phyloP scores from a whole-genome alignment of 1,284 basidiomycete species.

The Pisolithus thermaeus region DNA sequence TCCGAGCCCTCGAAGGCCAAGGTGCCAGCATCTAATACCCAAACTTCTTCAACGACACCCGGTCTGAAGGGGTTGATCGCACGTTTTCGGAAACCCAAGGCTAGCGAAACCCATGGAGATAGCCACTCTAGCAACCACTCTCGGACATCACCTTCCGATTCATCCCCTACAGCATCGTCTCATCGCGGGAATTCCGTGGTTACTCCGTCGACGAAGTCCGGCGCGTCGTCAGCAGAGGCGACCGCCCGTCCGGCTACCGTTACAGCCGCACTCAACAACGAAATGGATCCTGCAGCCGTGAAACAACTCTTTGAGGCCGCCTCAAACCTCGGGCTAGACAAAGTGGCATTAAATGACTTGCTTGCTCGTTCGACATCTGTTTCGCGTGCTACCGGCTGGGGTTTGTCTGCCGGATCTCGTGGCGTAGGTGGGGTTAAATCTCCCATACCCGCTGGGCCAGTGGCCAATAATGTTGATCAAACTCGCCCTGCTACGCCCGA shows the following conservation, averaged over 20 bases:
- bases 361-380: slow-evolving; percentile 64
- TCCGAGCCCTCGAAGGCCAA: slow-evolving; percentile 49
- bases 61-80: slow-evolving; percentile 76
- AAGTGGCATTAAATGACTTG: slow-evolving; percentile 60
- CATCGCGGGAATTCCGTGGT: slow-evolving; percentile 21
- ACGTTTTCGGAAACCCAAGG: slow-evolving; percentile 63
- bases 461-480: slow-evolving; percentile 16
- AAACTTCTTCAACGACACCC: slow-evolving; percentile 58
- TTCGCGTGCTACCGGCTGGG: slow-evolving; percentile 46
- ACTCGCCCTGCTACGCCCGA: slow-evolving; percentile 22
- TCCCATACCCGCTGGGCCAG: slow-evolving; percentile 14
- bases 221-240: slow-evolving; percentile 10
- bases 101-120: slow-evolving; percentile 28
- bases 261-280: slow-evolving; percentile 11
- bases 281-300: slow-evolving; percentile 36
- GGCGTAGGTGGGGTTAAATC: slow-evolving; percentile 13
- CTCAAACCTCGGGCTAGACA: slow-evolving; percentile 66
- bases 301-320: slow-evolving; percentile 73
- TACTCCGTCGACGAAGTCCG: slow-evolving; percentile 5
- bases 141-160: slow-evolving; percentile 25
- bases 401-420: slow-evolving; percentile 40
- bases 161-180: slow-evolving; percentile 27
- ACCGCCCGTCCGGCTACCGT: slow-evolving; percentile 19
- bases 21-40: slow-evolving; percentile 48
- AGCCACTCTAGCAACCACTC: slow-evolving; percentile 29